Conservation (phyloP, 768 basidiomycete genomes). For the Mycena albidolilacea region DNA sequence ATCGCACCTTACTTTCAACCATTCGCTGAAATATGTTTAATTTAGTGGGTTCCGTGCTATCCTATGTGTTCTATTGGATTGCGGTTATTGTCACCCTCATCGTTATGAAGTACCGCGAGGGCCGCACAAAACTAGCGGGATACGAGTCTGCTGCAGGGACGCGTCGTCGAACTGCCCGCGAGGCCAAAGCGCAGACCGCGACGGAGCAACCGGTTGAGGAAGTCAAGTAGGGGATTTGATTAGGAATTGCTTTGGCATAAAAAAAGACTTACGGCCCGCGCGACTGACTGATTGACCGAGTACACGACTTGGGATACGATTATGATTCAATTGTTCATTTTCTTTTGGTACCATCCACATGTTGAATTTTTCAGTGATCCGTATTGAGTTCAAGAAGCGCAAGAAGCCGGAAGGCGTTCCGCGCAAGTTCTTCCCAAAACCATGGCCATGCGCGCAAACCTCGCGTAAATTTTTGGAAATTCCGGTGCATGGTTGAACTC, state of each 20-base stretch:
- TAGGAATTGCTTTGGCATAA: too few relatives aligned
- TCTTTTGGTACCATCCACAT: neutral
- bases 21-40: neutral
- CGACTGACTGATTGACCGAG: slow-evolving; percentile 10
- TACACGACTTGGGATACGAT: slow-evolving; percentile 1
- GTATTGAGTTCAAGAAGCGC: too few relatives aligned
- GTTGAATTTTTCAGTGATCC: too few relatives aligned
- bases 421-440: too few relatives aligned
- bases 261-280: slow-evolving; percentile 12
- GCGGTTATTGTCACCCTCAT: slow-evolving; percentile 79
- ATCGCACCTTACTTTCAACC: slow-evolving; percentile 12
- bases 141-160: slow-evolving; percentile 66
- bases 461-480: neutral
- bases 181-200: slow-evolving; percentile 31
- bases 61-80: slow-evolving; percentile 95
- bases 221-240: slow-evolving; percentile 14
- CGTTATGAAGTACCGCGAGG: slow-evolving; percentile 76
- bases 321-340: neutral
- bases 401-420: too few relatives aligned
- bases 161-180: slow-evolving; percentile 49
- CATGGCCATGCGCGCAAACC: neutral
- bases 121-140: slow-evolving; percentile 75
- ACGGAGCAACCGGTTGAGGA: slow-evolving; percentile 20
- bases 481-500: neutral
- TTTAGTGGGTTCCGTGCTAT: slow-evolving; percentile 83